These are phyloP conservation scores for Bauhinia variegata DNA, from an alignment of 306 rosid genomes.

Conservation along the genomic window DNA sequence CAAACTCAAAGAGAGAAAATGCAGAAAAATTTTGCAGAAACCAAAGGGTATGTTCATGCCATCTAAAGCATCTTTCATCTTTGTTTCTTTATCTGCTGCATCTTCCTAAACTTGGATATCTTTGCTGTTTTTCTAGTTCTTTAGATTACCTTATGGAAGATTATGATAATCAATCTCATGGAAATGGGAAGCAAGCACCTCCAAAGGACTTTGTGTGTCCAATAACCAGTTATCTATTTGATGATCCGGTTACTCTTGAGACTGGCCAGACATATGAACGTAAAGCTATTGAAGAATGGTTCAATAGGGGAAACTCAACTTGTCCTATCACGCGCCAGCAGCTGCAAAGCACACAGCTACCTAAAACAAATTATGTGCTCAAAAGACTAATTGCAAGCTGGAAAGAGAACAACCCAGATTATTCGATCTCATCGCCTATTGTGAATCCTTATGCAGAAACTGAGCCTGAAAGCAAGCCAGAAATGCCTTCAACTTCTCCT, in stretches of 20 bases:
- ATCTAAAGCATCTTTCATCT: background rate
- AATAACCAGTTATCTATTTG: slow-evolving; percentile 80
- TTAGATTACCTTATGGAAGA: slow-evolving; percentile 55
- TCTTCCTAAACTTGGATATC: slow-evolving; percentile 42
- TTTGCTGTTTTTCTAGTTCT: slow-evolving; percentile 50
- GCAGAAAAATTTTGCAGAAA: slow-evolving; percentile 42
- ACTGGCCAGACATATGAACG: slow-evolving; percentile 97
- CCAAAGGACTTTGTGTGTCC: slow-evolving; percentile 95
- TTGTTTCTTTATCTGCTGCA: slow-evolving; percentile 22
- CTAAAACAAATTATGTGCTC: slow-evolving; percentile 92
- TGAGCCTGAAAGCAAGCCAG: slow-evolving; percentile 41
- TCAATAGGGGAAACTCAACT: slow-evolving; percentile 72
- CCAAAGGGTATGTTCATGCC: too few relatives aligned
- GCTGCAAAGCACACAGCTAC: slow-evolving; percentile 71
- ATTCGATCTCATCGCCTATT: slow-evolving; percentile 25
- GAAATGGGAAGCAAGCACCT: slow-evolving; percentile 55
- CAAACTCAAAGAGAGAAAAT: slow-evolving; percentile 46
- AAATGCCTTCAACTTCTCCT: slow-evolving; percentile 64
- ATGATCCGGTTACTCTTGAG: slow-evolving; percentile 96
- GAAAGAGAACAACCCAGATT: slow-evolving; percentile 65
- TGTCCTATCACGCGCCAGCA: slow-evolving; percentile 93
- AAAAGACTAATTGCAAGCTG: slow-evolving; percentile 84
- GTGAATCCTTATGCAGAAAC: slow-evolving; percentile 41
- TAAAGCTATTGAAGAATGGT: slow-evolving; percentile 87
- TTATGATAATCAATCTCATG: slow-evolving; percentile 37